phyloP scores from a whole-genome alignment of 805 yeast species.

The Candida odintsovae region DNA sequence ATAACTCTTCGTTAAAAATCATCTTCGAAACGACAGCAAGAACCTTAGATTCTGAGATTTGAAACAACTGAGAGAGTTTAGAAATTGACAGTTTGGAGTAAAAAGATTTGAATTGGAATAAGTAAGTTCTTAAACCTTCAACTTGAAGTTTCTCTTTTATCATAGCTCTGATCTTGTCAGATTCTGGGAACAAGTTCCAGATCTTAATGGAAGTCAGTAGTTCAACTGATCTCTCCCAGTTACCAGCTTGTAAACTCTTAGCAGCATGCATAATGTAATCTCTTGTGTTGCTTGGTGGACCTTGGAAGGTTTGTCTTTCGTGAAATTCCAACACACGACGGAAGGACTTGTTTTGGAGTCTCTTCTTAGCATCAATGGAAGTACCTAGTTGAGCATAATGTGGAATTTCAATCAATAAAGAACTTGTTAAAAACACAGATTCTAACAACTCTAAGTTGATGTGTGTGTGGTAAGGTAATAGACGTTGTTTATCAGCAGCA shows the following conservation, averaged over 20 bases:
- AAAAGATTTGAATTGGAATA: conserved; percentile 75
- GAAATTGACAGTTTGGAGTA: conserved; percentile 69
- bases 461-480: conserved; percentile 97
- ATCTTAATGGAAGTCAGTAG: conserved; percentile 72
- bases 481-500: conserved; percentile 65
- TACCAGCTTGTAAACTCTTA: conserved; percentile 78
- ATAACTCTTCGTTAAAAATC: conserved; percentile 72
- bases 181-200: conserved; percentile 77
- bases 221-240: conserved; percentile 76
- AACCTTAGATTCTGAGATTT: conserved; percentile 50
- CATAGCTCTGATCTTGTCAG: conserved; percentile 63
- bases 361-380: conserved; percentile 53
- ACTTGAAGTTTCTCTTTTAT: conserved; percentile 74
- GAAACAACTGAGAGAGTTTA: conserved; percentile 62
- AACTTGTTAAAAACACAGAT: conserved; percentile 86
- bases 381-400: conserved; percentile 67
- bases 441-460: conserved; percentile 93
- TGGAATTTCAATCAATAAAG: conserved; percentile 88
- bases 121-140: conserved; percentile 89
- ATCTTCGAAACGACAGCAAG: conserved; percentile 63
- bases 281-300: conserved; percentile 95
- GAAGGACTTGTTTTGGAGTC: conserved; percentile 73
- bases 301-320: conserved; percentile 91
- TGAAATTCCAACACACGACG: conserved; percentile 87
- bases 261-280: conserved; percentile 94